A percentile compares a stretch with the other conserved stretches of the same genome.
Conservation (phyloP, 345 rosid species). For the Eucalyptus pauciflora region DNA sequence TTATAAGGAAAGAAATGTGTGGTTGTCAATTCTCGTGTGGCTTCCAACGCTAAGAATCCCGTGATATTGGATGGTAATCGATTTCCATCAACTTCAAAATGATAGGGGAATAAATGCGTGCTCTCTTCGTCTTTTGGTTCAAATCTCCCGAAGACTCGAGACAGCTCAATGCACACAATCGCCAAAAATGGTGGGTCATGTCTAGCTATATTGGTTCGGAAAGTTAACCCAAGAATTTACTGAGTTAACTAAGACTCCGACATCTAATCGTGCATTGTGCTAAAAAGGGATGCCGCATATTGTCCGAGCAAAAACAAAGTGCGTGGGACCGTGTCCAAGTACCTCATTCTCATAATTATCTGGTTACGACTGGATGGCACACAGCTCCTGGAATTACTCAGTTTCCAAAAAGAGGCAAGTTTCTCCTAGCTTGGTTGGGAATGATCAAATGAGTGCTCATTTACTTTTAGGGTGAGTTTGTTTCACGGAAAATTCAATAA, state of each 20-base stretch:
- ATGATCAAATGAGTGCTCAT: not conserved
- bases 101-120: not conserved
- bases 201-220: not conserved
- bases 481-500: too few relatives aligned
- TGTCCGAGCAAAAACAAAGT: not conserved
- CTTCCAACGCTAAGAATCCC: not conserved
- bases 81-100: not conserved
- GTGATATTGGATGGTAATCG: not conserved
- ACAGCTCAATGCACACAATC: not conserved
- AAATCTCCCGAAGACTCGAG: not conserved
- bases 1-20: not conserved
- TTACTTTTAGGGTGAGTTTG: not conserved
- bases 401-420: not conserved
- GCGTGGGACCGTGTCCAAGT: not conserved
- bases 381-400: not conserved
- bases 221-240: not conserved
- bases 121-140: not conserved
- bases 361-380: not conserved
- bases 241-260: not conserved
- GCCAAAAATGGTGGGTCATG: not conserved
- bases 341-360: not conserved
- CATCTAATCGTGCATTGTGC: not conserved
- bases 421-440: not conserved
- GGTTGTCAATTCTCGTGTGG: not conserved
- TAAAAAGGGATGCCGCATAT: not conserved